Conservation (phyloP, 495 filamentous ascomycete genomes). For the Alectoria sarmentosa region DNA sequence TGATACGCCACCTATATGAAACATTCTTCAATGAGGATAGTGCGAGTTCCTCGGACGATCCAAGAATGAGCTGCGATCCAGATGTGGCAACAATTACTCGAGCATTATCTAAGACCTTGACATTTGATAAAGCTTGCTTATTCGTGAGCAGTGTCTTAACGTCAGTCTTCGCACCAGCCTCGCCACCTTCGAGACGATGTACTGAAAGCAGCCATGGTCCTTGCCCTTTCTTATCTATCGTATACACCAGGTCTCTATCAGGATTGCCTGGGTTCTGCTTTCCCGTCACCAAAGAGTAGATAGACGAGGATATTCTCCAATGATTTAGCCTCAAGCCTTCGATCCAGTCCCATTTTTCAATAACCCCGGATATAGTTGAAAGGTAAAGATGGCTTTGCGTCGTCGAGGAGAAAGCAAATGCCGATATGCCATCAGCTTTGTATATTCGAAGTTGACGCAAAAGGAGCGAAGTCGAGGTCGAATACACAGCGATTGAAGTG, state of each 20-base stretch:
- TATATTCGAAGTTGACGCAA: constrained; percentile 49
- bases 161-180: constrained; percentile 20
- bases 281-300: constrained; percentile 12
- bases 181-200: constrained; percentile 18
- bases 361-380: constrained; percentile 53
- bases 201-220: constrained; percentile 24
- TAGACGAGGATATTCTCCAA: constrained; percentile 34
- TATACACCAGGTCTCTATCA: constrained; percentile 19
- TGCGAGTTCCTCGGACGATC: constrained; percentile 6
- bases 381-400: constrained; percentile 59
- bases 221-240: constrained; percentile 18
- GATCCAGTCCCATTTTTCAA: constrained; percentile 74
- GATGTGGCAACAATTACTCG: constrained; percentile 33
- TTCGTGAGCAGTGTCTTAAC: constrained; percentile 20
- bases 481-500: constrained; percentile 69
- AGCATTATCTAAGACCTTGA: constrained; percentile 36
- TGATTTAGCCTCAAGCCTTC: constrained; percentile 43
- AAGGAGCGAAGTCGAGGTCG: constrained; percentile 70
- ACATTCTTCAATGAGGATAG: constrained; percentile 25
- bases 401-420: constrained; percentile 52
- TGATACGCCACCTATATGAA: constrained; percentile 47
- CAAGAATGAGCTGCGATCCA: constrained; percentile 22
- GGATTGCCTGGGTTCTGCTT: background rate
- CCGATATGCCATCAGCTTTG: constrained; percentile 35
- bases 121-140: constrained; percentile 22